Percentiles rank a stretch among this genome's conserved stretches.
Evolutionary conservation across 2,329 filamentous ascomycete genomes (phyloP).

Genomic region (Sclerotiophoma versabilis): DNA sequence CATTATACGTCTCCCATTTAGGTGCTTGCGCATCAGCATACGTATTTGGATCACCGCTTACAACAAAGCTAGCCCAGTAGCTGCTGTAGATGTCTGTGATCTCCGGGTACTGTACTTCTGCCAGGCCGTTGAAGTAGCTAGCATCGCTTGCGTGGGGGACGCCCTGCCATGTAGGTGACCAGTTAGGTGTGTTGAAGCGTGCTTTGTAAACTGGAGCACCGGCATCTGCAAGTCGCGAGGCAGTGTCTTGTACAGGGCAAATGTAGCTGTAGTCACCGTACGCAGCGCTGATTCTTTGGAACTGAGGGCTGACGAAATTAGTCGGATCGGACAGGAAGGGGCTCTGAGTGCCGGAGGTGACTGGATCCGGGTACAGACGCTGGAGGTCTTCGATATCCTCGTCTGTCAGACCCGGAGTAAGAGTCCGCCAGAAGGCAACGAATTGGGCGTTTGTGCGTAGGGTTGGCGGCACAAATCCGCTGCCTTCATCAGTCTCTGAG

Average conservation of each 20-base stretch:
- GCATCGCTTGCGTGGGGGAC: constrained; percentile 44
- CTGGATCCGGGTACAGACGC: constrained; percentile 38
- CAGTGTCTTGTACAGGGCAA: constrained; percentile 46
- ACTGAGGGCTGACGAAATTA: constrained; percentile 54
- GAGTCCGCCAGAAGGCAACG: constrained; percentile 40
- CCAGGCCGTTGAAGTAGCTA: constrained; percentile 41
- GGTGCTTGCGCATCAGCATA: constrained; percentile 28
- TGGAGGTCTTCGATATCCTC: constrained; percentile 41
- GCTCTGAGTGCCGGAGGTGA: constrained; percentile 11
- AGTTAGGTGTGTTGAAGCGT: constrained; percentile 47
- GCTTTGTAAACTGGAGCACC: constrained; percentile 43
- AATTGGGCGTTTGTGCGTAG: constrained; percentile 49
- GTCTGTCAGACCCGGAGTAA: constrained; percentile 38
- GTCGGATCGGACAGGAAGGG: constrained; percentile 36
- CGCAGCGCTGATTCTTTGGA: constrained; percentile 54
- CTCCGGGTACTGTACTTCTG: constrained; percentile 36
- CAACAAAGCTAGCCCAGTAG: constrained; percentile 48
- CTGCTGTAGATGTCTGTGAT: constrained; percentile 43
- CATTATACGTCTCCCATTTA: constrained; percentile 41
- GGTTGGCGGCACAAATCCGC: constrained; percentile 38
- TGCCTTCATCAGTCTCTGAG: constrained; percentile 49
- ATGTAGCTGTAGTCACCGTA: constrained; percentile 48
- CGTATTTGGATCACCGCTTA: constrained; percentile 46
- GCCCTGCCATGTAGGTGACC: constrained; percentile 32
- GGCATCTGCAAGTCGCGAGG: constrained; percentile 30